These are phyloP conservation scores for Lipomyces kockii DNA, from an alignment of 805 yeast species.

Conservation along the genomic window DNA sequence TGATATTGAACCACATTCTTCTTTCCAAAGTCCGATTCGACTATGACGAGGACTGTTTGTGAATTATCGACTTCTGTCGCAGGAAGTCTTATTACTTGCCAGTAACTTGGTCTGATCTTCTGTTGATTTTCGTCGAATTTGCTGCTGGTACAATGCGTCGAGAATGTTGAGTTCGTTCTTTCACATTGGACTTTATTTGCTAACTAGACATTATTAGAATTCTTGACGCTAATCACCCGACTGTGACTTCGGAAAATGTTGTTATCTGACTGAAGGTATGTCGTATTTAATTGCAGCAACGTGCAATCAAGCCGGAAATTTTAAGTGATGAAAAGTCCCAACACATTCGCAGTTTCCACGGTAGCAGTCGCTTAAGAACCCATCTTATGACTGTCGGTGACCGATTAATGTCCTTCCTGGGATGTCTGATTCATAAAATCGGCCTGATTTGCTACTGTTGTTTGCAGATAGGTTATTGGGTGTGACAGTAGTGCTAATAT, in stretches of 20 bases:
- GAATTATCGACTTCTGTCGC: slow-evolving; percentile 33
- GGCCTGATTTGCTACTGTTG: background rate
- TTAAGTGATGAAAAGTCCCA: slow-evolving; percentile 35
- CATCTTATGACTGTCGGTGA: slow-evolving; percentile 38
- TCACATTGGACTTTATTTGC: background rate
- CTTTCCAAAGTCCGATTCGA: slow-evolving; percentile 38
- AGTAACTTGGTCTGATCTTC: slow-evolving; percentile 36
- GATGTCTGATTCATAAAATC: slow-evolving; percentile 35
- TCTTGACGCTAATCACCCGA: background rate
- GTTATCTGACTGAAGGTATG: background rate
- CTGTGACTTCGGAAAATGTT: background rate
- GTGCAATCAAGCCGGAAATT: background rate
- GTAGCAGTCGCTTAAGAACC: slow-evolving; percentile 39
- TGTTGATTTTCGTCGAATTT: slow-evolving; percentile 1
- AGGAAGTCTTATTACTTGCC: slow-evolving; percentile 37
- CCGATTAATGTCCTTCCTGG: slow-evolving; percentile 39
- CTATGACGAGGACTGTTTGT: slow-evolving; percentile 37
- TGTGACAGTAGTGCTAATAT: background rate
- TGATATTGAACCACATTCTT: slow-evolving; percentile 30
- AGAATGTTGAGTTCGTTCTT: background rate
- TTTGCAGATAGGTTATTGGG: background rate
- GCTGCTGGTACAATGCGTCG: background rate
- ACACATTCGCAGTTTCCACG: slow-evolving; percentile 39
- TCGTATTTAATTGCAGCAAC: background rate
- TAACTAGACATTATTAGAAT: background rate